Evolutionary conservation across 1,284 basidiomycete species (phyloP).

Genomic region (Ceratobasidium sp.): DNA sequence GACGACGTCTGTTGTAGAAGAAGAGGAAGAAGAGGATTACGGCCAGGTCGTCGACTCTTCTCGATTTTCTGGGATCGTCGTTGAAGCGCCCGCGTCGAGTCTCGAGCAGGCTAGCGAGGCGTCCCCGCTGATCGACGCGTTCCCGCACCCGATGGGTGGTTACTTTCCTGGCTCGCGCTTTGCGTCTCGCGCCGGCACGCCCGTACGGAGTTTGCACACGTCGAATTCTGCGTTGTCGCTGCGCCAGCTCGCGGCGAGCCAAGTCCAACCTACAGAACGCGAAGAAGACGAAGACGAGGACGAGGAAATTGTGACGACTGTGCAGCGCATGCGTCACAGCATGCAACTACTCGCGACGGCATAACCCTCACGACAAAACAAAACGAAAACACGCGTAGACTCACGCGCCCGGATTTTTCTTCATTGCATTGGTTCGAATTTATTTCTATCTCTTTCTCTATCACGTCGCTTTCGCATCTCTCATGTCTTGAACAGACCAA

Average conservation of each 20-base stretch:
- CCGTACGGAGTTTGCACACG: constrained; percentile 20
- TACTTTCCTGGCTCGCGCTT: constrained; percentile 40
- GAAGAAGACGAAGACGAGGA: constrained; percentile 18
- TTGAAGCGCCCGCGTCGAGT: not conserved
- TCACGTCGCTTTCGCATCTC: constrained; percentile 33
- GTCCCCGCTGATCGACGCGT: constrained; percentile 34
- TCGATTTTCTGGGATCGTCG: constrained; percentile 13
- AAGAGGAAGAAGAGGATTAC: constrained; percentile 44
- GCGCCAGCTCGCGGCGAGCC: constrained; percentile 26
- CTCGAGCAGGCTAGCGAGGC: constrained; percentile 2
- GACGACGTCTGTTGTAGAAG: constrained; percentile 12
- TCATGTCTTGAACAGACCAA: constrained; percentile 5
- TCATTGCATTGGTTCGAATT: not conserved
- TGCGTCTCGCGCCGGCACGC: constrained; percentile 29
- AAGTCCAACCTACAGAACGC: not conserved
- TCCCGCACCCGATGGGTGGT: constrained; percentile 38
- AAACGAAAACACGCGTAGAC: constrained; percentile 13
- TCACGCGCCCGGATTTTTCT: constrained; percentile 5
- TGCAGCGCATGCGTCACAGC: constrained; percentile 43
- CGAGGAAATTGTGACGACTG: constrained; percentile 42
- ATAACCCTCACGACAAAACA: not conserved
- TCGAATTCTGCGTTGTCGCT: constrained; percentile 24
- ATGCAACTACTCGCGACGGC: constrained; percentile 24
- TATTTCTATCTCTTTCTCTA: constrained; percentile 24
- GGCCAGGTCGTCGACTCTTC: constrained; percentile 34